These are phyloP conservation scores for Tylopilus intermedius DNA, from an alignment of 768 basidiomycete genomes.

Conservation along the genomic window DNA sequence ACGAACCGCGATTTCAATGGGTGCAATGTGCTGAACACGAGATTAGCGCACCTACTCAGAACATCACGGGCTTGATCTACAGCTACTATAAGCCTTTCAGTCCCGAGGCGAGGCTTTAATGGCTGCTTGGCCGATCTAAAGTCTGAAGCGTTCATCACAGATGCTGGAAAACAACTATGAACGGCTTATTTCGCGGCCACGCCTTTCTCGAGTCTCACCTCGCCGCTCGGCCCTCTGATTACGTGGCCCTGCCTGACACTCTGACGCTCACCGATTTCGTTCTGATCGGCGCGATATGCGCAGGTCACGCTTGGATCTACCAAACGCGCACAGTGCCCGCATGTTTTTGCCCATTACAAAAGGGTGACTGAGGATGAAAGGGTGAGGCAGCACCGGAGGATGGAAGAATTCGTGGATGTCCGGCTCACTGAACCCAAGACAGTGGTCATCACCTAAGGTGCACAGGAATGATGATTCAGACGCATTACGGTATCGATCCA, in stretches of 20 bases:
- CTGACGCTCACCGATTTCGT: slow-evolving; percentile 20
- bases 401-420: too few relatives aligned
- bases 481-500: too few relatives aligned
- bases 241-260: slow-evolving; percentile 8
- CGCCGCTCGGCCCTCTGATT: slow-evolving; percentile 4
- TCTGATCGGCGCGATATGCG: slow-evolving; percentile 7
- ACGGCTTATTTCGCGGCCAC: slow-evolving; percentile 2
- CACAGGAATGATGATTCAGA: too few relatives aligned
- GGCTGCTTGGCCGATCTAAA: too few relatives aligned
- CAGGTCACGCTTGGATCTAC: slow-evolving; percentile 7
- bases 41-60: slow-evolving; percentile 3
- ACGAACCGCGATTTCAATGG: background rate
- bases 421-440: background rate
- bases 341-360: slow-evolving; percentile 16
- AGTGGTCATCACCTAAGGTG: background rate
- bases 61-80: background rate
- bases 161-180: background rate
- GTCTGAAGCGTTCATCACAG: background rate
- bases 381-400: background rate
- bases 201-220: slow-evolving; percentile 16
- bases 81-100: too few relatives aligned
- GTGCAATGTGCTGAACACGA: slow-evolving; percentile 13
- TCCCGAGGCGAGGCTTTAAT: too few relatives aligned
- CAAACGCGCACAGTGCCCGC: slow-evolving; percentile 13
- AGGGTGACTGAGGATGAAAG: slow-evolving; percentile 17